Base-by-base conservation (phyloP, 805 yeast species). In the Ogataea siamensis region DNA sequence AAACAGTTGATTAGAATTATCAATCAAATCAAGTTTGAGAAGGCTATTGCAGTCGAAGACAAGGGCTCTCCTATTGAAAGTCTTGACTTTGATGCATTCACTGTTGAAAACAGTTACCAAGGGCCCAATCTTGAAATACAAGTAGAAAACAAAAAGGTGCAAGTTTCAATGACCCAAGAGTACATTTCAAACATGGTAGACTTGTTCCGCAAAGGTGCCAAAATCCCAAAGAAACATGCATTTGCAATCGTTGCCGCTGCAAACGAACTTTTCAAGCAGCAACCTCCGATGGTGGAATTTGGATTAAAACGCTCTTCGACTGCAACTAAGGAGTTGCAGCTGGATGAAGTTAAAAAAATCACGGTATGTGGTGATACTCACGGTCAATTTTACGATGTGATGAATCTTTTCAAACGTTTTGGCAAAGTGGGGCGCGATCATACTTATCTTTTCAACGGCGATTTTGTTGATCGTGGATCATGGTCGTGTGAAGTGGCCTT, bases 401-500 rank as follows among this genome's bases (percentile, higher is more conserved):
- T 91, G 53, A 83, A 88, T 57, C 71, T 93, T 37, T 91, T 93
- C 62, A 61, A 72, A 22, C 70, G 58, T 29, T 89, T 79, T 55
- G 98, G 98, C 11, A 63, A 70, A 50, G 94, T 91, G 0, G 56
- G 70, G 4, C 67, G 71, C 2, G 62, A 66, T 3, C 97, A 89
- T 58, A 71, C 79, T 4, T 93, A 86, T 57, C 63, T 93, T 32
- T 91, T 93, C 68, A 93, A 93, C 55, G 99, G 99, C 29, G 99
- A 93, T 64, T 91, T 93, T 64, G 99, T 93, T 4, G 99, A 93
- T 60, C 74, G 99, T 55, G 99, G 99, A 5, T 85, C 95, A 12
- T 91, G 99, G 98, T 87, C 97, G 4, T 86, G 95, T 57, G 99
- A 93, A 59, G 95, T 93, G 32, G 96, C 96, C 2, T 65, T 93